Evolutionary conservation across 208 protist genomes (phyloP), one percentile per base, ranked within the genome.

Genomic region (Crithidia expoeki): DNA sequence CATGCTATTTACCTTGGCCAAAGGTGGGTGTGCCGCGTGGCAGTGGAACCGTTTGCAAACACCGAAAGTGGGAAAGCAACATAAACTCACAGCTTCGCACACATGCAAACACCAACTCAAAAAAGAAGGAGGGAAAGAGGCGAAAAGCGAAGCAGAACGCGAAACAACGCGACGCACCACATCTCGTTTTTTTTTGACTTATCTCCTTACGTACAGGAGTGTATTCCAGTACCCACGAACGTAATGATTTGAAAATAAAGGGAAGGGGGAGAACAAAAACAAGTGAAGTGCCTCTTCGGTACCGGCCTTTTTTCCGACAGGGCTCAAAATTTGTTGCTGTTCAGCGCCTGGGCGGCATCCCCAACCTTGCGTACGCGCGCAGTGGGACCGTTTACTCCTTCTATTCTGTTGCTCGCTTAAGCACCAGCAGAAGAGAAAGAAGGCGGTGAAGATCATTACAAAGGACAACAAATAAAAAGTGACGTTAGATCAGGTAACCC

Each of bases 111-210:
- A 34, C 21, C n/a, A 62, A 49, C 17, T 19, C 28, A 32, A 62
- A 30, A 27, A 58, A 76, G 23, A 55, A 36, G 64, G 58, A 63
- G 6, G 64, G 11, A 59, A 61, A 11, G 10, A 28, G 14, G 11
- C 7, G 28, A 36, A n/a, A 53, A 32, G 47, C 14, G 11, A 28
- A 14, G 6, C 34, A 28, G 28, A 38, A 58, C 12, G 30, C 14
- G 46, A 49, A 30, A 5, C 14, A 25, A 16, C 27, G 53, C 53
- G 27, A 27, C 10, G 53, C 53, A 16, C 33, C 32, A 25, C 53
- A 59, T 19, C 53, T 23, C 32, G 53, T 42, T 16, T 42, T 44
- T 44, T 44, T 14, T 9, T 19, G 11, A 28, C 4, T 10, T n/a
- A 5, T 42, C 27, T 33, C 27, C 6, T 5, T 1, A 27, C 23